Base-by-base conservation (phyloP, 352 stramenopile species). In the Globisporangium irregulare region DNA sequence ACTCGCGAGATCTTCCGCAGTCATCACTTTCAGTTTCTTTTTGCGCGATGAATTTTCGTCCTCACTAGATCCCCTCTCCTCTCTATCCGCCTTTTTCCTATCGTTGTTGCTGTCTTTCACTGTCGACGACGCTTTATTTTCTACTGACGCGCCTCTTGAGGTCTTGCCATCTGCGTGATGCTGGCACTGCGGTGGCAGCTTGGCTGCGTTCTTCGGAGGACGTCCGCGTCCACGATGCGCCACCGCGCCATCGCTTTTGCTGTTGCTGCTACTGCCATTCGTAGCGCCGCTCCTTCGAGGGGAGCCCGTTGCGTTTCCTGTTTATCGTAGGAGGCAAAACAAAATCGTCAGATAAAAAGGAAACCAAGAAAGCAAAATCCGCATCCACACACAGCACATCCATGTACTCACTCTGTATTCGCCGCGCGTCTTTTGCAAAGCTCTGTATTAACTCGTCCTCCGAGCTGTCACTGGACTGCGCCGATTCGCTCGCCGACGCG, bases 161-260 rank as follows among this genome's bases (percentile, higher is more conserved):
- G 46, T 9, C 43, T 66, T 66, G 20, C 3, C 7, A 7, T 46
- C 29, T 34, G 41, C 48, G 18, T 59, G 3, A 8, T 59, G 41
- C 15, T 69, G 55, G 8, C 43, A 32, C 10, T 46, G 36, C 38
- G 20, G 36, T 27, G 20, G 74, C 64, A 78, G 57, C 66, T 80
- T 84, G 41, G 73, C 75, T n/a, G 77, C 71, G 62, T 78, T 83
- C 73, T 84, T 84, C 12, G 77, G 73, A 32, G 77, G 77, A 51
- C 75, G 64, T 4, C 77, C 77, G 43, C 79, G 75, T 57, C 75
- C 68, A 41, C 77, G 78, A 73, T 80, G 74, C 62, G 79, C 75
- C 62, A 76, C 66, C 56, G 67, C 59, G 56, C 72, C 54, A 34
- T 80, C 69, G 27, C 36, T 51, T 34, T 18, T 58, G 43, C 22